phyloP scores from a whole-genome alignment of 2,329 filamentous ascomycete species.

The Ascochyta lentis region DNA sequence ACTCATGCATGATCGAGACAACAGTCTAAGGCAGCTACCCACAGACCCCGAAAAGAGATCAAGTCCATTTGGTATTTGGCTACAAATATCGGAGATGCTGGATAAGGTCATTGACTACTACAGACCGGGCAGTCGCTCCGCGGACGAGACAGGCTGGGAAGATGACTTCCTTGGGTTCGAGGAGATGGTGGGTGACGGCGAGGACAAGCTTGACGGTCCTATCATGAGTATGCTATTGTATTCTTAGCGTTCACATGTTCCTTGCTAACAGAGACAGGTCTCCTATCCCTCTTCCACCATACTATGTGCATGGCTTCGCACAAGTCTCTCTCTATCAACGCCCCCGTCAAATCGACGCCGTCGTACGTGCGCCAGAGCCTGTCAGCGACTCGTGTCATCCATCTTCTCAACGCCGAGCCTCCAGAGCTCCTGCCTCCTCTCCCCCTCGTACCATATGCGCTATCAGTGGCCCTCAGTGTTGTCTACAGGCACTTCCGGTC shows the following conservation, averaged over 20 bases:
- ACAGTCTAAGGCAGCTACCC: constrained; percentile 52
- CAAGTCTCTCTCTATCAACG: constrained; percentile 55
- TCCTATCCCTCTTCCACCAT: constrained; percentile 64
- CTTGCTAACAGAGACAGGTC: constrained; percentile 43
- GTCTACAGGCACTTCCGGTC: constrained; percentile 64
- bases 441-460: constrained; percentile 63
- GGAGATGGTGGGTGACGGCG: constrained; percentile 51
- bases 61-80: constrained; percentile 57
- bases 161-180: constrained; percentile 55
- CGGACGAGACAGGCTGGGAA: constrained; percentile 56
- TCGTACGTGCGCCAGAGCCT: constrained; percentile 63
- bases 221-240: constrained; percentile 41
- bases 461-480: constrained; percentile 62
- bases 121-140: constrained; percentile 49
- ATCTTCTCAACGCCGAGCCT: constrained; percentile 57
- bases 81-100: constrained; percentile 54
- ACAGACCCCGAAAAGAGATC: constrained; percentile 52
- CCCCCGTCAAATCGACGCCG: constrained; percentile 55
- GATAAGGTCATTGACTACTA: constrained; percentile 58
- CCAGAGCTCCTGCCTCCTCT: constrained; percentile 57
- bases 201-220: constrained; percentile 47
- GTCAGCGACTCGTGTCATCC: constrained; percentile 63
- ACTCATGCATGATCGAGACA: constrained; percentile 57
- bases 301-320: constrained; percentile 64
- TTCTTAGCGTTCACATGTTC: constrained; percentile 8